These are phyloP conservation scores for Grammothele lineata DNA, from an alignment of 768 basidiomycete species.

Conservation along the genomic window DNA sequence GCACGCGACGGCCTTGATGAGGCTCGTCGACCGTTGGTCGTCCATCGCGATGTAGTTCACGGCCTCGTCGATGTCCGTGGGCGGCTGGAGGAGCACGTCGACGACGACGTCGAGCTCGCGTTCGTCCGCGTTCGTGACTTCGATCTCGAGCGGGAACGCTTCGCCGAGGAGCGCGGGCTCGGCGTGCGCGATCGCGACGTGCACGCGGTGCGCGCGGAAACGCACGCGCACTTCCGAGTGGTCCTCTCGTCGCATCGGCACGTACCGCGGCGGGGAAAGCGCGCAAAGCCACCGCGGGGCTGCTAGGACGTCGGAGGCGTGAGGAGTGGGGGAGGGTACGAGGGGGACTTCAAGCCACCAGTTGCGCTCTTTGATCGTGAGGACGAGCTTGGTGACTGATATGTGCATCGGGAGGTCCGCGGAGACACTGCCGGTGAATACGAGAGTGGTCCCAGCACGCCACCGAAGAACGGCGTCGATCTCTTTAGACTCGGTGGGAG, in stretches of 20 bases:
- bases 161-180: slow-evolving; percentile 80
- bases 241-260: slow-evolving; percentile 46
- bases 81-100: slow-evolving; percentile 71
- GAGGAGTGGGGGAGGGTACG: slow-evolving; percentile 34
- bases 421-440: slow-evolving; percentile 58
- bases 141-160: slow-evolving; percentile 66
- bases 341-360: slow-evolving; percentile 67
- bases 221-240: slow-evolving; percentile 50
- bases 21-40: slow-evolving; percentile 57
- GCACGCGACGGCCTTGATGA: slow-evolving; percentile 71
- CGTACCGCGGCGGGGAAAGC: slow-evolving; percentile 47
- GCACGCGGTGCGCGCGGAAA: slow-evolving; percentile 56
- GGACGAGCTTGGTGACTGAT: slow-evolving; percentile 52
- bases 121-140: slow-evolving; percentile 69
- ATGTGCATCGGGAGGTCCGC: slow-evolving; percentile 47
- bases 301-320: slow-evolving; percentile 20
- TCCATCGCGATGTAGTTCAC: slow-evolving; percentile 61
- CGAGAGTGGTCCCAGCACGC: slow-evolving; percentile 45
- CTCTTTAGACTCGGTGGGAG: slow-evolving; percentile 18
- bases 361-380: slow-evolving; percentile 51
- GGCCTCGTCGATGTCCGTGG: slow-evolving; percentile 70
- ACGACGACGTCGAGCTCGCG: slow-evolving; percentile 62
- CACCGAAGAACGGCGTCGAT: slow-evolving; percentile 51
- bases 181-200: slow-evolving; percentile 52
- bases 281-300: slow-evolving; percentile 55